phyloP scores from a whole-genome alignment of 129 eudicot species.

The Saussurea involucrata region DNA sequence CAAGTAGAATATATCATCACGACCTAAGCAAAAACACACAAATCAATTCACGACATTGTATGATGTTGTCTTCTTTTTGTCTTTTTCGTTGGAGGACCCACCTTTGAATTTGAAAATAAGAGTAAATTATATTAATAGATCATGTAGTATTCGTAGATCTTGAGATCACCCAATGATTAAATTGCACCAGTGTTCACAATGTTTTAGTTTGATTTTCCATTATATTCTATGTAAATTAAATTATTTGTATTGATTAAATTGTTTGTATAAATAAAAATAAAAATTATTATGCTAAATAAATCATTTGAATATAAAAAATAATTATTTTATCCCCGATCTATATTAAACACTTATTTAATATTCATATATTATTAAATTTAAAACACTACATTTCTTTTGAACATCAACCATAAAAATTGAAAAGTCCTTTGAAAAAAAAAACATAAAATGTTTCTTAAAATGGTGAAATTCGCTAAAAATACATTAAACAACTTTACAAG shows the following conservation, averaged over 20 bases:
- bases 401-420: no score
- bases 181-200: no score
- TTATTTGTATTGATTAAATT: no score
- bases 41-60: background rate
- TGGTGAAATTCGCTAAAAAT: no score
- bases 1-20: background rate
- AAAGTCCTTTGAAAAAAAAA: no score
- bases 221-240: no score
- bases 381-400: background rate
- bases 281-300: no score
- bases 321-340: background rate
- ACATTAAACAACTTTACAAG: no score
- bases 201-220: no score
- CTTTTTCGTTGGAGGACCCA: background rate
- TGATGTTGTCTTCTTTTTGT: background rate
- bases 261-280: background rate
- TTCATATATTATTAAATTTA: background rate
- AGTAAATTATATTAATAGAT: background rate
- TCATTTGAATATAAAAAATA: no score
- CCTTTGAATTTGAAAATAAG: background rate
- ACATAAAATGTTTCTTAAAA: no score
- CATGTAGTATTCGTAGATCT: background rate
- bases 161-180: background rate
- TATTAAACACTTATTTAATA: background rate
- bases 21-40: background rate